phyloP scores from a whole-genome alignment of 2,329 filamentous ascomycete genomes.

The Trichoderma sp. region DNA sequence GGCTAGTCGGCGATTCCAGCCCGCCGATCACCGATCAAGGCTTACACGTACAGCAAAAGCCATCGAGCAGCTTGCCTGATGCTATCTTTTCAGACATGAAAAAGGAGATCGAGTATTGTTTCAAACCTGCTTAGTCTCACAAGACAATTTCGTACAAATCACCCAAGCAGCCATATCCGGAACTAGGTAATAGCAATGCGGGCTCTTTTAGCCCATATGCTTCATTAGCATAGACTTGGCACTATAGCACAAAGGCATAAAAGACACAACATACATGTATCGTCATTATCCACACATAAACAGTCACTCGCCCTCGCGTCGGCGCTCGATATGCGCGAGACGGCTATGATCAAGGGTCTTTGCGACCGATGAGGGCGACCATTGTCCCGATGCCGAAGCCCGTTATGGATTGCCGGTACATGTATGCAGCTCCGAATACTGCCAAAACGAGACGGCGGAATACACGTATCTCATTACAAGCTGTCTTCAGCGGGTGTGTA shows the following conservation, averaged over 20 bases:
- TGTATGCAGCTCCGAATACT: background rate
- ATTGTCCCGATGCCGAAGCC: background rate
- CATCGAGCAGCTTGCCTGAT: background rate
- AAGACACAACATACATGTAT: background rate
- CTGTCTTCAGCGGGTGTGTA: background rate
- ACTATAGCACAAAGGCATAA: background rate
- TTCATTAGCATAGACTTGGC: background rate
- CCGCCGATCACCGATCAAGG: background rate
- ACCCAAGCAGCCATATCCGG: background rate
- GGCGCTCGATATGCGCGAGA: background rate
- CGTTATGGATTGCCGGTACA: background rate
- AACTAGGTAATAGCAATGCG: background rate
- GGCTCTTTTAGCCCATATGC: background rate
- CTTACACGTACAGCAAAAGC: background rate
- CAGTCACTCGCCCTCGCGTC: background rate
- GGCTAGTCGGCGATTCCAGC: background rate
- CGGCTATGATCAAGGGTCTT: background rate
- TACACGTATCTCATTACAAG: background rate
- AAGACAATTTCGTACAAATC: background rate
- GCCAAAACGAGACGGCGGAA: background rate
- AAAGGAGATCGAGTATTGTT: background rate
- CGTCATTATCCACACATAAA: background rate
- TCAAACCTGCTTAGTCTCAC: background rate
- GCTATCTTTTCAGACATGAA: background rate
- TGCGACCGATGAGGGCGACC: background rate